phyloP scores from a whole-genome alignment of 106 monocot species.

The Dioscorea dumetorum region DNA sequence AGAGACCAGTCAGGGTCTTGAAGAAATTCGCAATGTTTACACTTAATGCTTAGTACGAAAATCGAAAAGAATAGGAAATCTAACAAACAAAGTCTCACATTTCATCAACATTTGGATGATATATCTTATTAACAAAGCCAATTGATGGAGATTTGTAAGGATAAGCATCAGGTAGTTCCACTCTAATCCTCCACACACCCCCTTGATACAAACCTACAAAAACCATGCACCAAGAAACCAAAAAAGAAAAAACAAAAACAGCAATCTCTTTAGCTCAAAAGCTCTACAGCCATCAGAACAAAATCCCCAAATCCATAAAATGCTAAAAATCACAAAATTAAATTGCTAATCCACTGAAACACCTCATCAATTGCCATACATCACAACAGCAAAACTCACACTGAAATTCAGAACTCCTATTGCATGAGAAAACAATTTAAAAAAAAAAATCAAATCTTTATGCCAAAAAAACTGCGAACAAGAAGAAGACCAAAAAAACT shows the following conservation, averaged over 20 bases:
- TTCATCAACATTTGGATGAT: slow-evolving; percentile 84
- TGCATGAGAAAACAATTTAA: neutral
- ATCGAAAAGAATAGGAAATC: too few species aligned
- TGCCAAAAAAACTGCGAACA: too few species aligned
- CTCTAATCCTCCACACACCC: slow-evolving; percentile 73
- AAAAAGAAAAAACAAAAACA: neutral
- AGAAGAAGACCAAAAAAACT: too few species aligned
- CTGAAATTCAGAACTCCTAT: too few species aligned
- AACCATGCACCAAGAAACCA: neutral
- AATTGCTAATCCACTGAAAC: too few species aligned
- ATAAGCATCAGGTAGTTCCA: slow-evolving; percentile 74
- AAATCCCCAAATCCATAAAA: too few species aligned
- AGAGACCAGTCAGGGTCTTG: neutral
- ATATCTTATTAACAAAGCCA: slow-evolving; percentile 70
- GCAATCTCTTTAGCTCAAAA: too few species aligned
- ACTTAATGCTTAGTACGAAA: too few species aligned
- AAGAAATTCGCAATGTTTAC: neutral
- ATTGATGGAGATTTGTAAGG: slow-evolving; percentile 84
- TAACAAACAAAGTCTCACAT: slow-evolving; percentile 28
- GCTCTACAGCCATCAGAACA: too few species aligned
- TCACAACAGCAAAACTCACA: too few species aligned
- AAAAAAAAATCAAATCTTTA: neutral
- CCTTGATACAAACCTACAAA: slow-evolving; percentile 62
- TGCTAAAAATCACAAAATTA: too few species aligned
- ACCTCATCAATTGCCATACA: too few species aligned